Evolutionary conservation across 441 rosid genomes (phyloP), one percentile per base, ranked within the genome.

Genomic region (Brassica hybrid): DNA sequence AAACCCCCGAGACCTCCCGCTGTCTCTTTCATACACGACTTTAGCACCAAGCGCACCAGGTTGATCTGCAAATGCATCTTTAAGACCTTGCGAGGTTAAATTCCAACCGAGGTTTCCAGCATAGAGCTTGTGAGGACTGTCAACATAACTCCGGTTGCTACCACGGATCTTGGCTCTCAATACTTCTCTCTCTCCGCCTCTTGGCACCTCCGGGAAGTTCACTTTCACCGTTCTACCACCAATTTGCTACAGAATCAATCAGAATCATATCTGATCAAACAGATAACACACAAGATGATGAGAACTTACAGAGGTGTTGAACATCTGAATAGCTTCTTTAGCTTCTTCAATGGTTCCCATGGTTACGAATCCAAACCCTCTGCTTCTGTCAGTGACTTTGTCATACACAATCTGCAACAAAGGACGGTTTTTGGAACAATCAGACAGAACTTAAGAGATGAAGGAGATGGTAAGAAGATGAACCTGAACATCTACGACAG

Each of bases 71-170:
- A 95, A 95, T 13, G 90, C 94, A 67, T 89, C 91, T 73, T 79
- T 86, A 13, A 95, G 88, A 81, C 85, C 85, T 52, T 85, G 86
- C 7, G 97, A 91, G 30, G 93, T 90, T 41, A 95, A 62, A 65
- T 84, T 79, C 98, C 99, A 95, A 21, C 91, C 85, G 10, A 93
- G 98, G 77, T 95, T 95, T 59, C 99, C 97, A 1, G 91, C 99
- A 79, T 95, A 93, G 67, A 95, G 84, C 86, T 91, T 89, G 88
- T 92, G 85, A 27, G 91, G 97, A 76, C 91, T 90, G 38, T 91
- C 98, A 11, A 88, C 61, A 18, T 88, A 91, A 3, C 27, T 23
- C 27, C 27, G 27, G 27, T 23, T 23, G 27, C 27, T 23, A 23
- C 3, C 27, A 23, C 27, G 27, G 27, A 23, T 2, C 27, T 23